Base-by-base conservation (phyloP, 345 rosid species). In the Tarenaya hassleriana region DNA sequence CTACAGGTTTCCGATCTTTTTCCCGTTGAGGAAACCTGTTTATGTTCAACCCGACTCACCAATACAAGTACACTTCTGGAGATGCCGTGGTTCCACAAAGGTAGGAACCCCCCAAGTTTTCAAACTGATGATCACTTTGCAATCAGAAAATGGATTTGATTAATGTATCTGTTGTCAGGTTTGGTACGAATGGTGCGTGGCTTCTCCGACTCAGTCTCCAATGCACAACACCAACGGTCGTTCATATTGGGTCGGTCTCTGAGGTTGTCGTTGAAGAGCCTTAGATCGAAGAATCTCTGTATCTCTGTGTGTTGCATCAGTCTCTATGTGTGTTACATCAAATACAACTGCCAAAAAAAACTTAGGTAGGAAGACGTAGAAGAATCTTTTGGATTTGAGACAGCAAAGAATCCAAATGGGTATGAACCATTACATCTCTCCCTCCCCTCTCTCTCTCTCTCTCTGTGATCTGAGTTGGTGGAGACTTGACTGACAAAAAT, bases 191-290 rank as follows among this genome's bases (percentile, higher is more conserved):
- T 92, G 98, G 98, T 77, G 87, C 19, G 91, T 83, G 48, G 49
- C 82, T 19, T 77, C 88, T 35, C 97, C 95, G 7, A 16, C 46
- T 39, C 71, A 75, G 19, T 73, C 85, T 11, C 77, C 97, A 8
- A 46, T 88, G 41, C 98, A 88, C 76, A 92, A 92, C 80, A 75
- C 77, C 79, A 88, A 80, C 49, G 98, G 97, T 11, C 95, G 97
- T 34, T 92, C 98, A 1, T 85, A 88, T 31, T 83, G 97, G 98
- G 97, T 88, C 11, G 98, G 98, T 21, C 91, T 88, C 18, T 92
- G 83, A 77, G 43, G 20, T 41, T 43, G 12, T 31, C 41, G 39
- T 35, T 29, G 31, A 43, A 39, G 32, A 44, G 44, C 7, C 39
- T 40, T 59, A 16, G 45, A 35, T 31, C 40, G 44, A 21, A 20